These are phyloP conservation scores for Trichoderma breve DNA, from an alignment of 2,329 filamentous ascomycete species.

Conservation along the genomic window DNA sequence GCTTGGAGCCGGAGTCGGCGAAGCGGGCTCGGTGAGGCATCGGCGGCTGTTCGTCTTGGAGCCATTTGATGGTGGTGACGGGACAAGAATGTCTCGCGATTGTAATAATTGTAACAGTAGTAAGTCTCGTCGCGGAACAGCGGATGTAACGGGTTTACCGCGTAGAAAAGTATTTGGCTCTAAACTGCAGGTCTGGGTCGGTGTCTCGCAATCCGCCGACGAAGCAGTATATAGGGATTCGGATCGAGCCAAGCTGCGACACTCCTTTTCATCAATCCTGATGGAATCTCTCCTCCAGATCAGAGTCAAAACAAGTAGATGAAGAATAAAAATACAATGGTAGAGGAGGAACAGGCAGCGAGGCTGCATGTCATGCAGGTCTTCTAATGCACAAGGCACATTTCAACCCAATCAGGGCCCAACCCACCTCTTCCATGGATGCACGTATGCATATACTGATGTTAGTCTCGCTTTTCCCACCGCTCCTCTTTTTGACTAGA, in stretches of 20 bases:
- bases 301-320: not conserved
- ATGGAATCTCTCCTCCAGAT: not conserved
- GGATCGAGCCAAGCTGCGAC: not conserved
- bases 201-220: not conserved
- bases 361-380: constrained; percentile 8
- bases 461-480: not conserved
- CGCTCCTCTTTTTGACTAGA: not conserved
- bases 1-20: not conserved
- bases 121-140: not conserved
- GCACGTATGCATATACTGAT: not conserved
- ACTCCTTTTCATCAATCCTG: not conserved
- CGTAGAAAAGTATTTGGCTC: not conserved
- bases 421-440: not conserved
- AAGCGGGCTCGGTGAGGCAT: not conserved
- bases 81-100: not conserved
- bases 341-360: not conserved
- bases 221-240: not conserved
- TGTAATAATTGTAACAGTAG: not conserved
- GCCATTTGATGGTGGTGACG: constrained; percentile 1
- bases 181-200: not conserved
- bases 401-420: constrained; percentile 16
- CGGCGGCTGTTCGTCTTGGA: not conserved
- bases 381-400: constrained; percentile 11
- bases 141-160: not conserved
- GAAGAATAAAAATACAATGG: not conserved